Percentiles rank a stretch among this genome's conserved stretches.
These are phyloP conservation scores for Penicillium sp. DNA, from an alignment of 2,329 filamentous ascomycete species.

Conservation along the genomic window DNA sequence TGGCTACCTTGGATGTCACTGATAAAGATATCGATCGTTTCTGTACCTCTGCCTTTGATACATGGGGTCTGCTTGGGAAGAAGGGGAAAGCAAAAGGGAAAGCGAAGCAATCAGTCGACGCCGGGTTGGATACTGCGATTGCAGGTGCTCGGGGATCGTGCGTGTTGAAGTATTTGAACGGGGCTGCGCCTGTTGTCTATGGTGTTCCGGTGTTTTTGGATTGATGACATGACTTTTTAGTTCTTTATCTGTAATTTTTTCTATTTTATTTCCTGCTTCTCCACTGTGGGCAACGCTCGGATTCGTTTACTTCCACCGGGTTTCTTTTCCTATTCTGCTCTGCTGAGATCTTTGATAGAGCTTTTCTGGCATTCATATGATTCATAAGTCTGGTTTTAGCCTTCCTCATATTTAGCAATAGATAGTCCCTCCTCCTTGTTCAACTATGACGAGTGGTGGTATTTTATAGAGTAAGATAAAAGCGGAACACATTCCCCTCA, in stretches of 20 bases:
- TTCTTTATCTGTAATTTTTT: constrained; percentile 1
- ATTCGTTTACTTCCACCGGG: constrained; percentile 6
- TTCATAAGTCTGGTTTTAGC: not conserved
- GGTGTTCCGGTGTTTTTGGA: constrained; percentile 83
- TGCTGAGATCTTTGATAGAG: too few relatives aligned
- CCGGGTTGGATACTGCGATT: constrained; percentile 74
- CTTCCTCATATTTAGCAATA: not conserved
- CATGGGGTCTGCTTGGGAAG: constrained; percentile 71
- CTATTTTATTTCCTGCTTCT: constrained; percentile 8
- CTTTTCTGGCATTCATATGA: too few relatives aligned
- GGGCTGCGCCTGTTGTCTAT: constrained; percentile 88
- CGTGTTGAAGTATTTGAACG: constrained; percentile 84
- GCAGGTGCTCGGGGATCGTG: constrained; percentile 70
- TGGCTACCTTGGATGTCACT: constrained; percentile 92
- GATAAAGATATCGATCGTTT: constrained; percentile 96
- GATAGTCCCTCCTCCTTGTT: not conserved
- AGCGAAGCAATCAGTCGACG: constrained; percentile 21
- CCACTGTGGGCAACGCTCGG: constrained; percentile 16
- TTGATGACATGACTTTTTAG: constrained; percentile 13
- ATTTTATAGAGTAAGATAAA: not conserved
- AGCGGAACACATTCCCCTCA: constrained; percentile 13
- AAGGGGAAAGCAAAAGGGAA: constrained; percentile 27
- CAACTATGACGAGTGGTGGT: not conserved
- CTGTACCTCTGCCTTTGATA: constrained; percentile 69
- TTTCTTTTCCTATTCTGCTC: not conserved